Evolutionary conservation across 352 stramenopile genomes (phyloP), one percentile per base, ranked within the genome.

Genomic region (Pythium coloratum): DNA sequence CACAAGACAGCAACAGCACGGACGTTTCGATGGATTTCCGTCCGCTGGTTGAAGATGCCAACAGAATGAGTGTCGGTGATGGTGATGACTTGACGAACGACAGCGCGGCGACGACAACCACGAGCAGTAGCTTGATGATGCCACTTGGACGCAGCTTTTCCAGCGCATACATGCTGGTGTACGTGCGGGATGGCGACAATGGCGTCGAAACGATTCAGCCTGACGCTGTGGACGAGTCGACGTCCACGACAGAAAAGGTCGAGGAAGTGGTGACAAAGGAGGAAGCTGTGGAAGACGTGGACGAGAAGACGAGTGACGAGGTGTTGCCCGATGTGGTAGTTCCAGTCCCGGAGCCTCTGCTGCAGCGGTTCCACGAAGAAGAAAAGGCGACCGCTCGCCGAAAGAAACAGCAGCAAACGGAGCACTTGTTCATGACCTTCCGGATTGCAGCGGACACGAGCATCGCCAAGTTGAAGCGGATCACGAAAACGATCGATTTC

Each of bases 161-260:
- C 4, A 96, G 88, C 40, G 88, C 88, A 4, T 96, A 96, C 62
- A 96, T 96, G 88, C 86, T 96, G 4, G 88, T 95, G 33, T 95
- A 95, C 59, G 78, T 95, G 14, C 87, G 87, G 2, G 85, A 92
- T 54, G 85, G 84, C 13, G 71, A 83, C 33, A 94, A 91, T 46
- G 86, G 90, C 44, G 87, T 90, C 53, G 73, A 58, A 56, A 78
- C 70, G 3, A 91, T 92, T 59, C 67, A 78, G n/a, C 46, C 18
- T 50, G 70, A 78, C 7, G 49, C 47, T 1, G 30, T n/a, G 13
- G 55, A 69, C n/a, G 18, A 55, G 8, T 33, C 42, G 9, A 54
- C 63, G 4, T 10, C 44, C 18, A 40, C 32, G 18, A 24, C 8
- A 1, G 64, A 53, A 7, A 34, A 55, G 3, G 32, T 36, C 2